These are phyloP conservation scores for Suillus alpinus DNA, from an alignment of 768 basidiomycete species.

Conservation along the genomic window DNA sequence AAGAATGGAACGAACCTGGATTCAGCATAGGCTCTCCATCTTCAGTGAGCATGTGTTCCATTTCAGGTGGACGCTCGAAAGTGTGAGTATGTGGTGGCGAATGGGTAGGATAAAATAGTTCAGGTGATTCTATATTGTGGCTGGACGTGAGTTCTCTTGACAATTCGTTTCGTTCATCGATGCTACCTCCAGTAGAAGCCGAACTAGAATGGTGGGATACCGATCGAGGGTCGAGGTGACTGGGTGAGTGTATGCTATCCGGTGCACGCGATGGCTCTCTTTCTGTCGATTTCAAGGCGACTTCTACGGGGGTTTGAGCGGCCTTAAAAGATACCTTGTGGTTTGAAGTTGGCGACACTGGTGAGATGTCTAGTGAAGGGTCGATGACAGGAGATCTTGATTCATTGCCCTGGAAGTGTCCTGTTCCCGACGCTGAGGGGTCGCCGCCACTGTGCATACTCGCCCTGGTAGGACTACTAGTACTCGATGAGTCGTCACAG, in stretches of 20 bases:
- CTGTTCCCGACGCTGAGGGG: conserved; percentile 16
- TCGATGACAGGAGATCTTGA: conserved; percentile 32
- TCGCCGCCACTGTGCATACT: conserved; percentile 19
- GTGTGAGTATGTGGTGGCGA: conserved; percentile 17
- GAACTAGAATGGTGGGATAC: conserved; percentile 11
- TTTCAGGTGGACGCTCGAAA: conserved; percentile 38
- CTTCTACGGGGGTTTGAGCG: conserved; percentile 30
- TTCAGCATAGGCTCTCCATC: conserved; percentile 68
- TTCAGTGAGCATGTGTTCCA: conserved; percentile 58
- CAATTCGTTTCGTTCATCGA: conserved; percentile 15
- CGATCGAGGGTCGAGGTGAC: conserved; percentile 1
- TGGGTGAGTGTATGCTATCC: conserved; percentile 7
- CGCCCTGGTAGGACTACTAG: conserved; percentile 20
- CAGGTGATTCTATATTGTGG: conserved; percentile 4
- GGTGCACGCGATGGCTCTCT: conserved; percentile 21
- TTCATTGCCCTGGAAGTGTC: conserved; percentile 12
- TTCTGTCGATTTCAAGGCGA: conserved; percentile 33
- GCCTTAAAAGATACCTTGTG: conserved; percentile 20
- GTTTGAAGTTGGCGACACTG: conserved; percentile 12
- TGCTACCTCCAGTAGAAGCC: conserved; percentile 7
- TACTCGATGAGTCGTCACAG: conserved; percentile 24
- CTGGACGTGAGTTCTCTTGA: conserved; percentile 21
- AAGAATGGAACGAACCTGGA: conserved; percentile 46
- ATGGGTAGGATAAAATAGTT: conserved; percentile 23
- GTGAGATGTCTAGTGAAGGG: conserved; percentile 33